Conservation (phyloP, 2,329 filamentous ascomycete genomes). For the Albifimbria verrucaria region DNA sequence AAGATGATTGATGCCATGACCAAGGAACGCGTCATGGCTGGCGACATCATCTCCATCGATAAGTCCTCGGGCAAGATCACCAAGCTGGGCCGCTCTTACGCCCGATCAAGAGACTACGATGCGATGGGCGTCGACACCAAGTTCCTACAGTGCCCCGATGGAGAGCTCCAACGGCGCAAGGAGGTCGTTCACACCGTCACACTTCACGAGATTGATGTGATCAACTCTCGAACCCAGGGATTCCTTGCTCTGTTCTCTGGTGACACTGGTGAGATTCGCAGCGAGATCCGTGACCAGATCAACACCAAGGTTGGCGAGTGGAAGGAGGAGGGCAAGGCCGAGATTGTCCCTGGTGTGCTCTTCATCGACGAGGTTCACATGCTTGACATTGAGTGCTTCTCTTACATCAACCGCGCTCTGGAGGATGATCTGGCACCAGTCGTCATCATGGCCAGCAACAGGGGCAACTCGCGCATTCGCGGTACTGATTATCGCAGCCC, state of each 20-base stretch:
- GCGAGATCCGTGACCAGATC: constrained; percentile 97
- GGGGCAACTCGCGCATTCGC: constrained; percentile 85
- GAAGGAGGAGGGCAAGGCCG: constrained; percentile 99
- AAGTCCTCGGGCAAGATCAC: constrained; percentile 98
- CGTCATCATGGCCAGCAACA: constrained; percentile 98
- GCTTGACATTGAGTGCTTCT: constrained; percentile 99
- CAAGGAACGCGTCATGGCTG: constrained; percentile 97
- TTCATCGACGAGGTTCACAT: constrained; percentile 99
- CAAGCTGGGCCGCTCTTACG: constrained; percentile 92
- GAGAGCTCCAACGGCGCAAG: constrained; percentile 94
- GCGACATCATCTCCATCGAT: constrained; percentile 97
- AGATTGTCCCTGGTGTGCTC: constrained; percentile 93
- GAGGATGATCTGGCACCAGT: constrained; percentile 94
- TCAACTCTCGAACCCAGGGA: constrained; percentile 98
- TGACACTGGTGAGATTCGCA: constrained; percentile 95
- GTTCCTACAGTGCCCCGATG: constrained; percentile 95
- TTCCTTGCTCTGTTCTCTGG: constrained; percentile 97
- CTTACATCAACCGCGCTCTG: constrained; percentile 94
- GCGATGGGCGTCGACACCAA: constrained; percentile 98
- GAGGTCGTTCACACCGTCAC: constrained; percentile 97
- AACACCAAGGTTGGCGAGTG: constrained; percentile 98
- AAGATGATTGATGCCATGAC: constrained; percentile 99
- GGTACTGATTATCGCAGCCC: constrained; percentile 92
- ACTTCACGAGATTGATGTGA: constrained; percentile 97
- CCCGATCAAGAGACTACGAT: constrained; percentile 94